phyloP scores from a whole-genome alignment of 2,329 filamentous ascomycete genomes.

The Epichloe aotearoae region DNA sequence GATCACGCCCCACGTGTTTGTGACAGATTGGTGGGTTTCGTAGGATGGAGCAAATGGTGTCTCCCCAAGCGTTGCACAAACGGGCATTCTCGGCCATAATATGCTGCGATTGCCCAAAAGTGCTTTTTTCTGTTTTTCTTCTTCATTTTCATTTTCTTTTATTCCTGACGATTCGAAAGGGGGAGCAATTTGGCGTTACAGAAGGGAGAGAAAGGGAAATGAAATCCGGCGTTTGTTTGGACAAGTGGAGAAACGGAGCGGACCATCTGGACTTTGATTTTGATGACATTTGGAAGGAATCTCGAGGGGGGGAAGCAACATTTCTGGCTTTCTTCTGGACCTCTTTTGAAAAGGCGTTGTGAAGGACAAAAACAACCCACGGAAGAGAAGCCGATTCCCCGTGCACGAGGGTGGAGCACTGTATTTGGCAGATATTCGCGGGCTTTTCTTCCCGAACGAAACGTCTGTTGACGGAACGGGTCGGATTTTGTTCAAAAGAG shows the following conservation, averaged over 20 bases:
- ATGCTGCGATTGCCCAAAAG: background rate
- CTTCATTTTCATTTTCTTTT: background rate
- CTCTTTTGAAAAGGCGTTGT: background rate
- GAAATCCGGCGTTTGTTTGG: conserved; percentile 4
- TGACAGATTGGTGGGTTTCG: background rate
- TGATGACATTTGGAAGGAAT: background rate
- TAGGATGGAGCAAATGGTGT: background rate
- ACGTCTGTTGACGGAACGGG: too few relatives aligned
- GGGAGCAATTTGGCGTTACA: background rate
- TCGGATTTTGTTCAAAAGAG: background rate
- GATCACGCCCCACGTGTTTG: background rate
- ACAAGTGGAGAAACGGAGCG: background rate
- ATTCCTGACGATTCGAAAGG: background rate
- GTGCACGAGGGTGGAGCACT: too few relatives aligned
- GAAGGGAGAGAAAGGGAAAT: background rate
- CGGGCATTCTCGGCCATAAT: too few relatives aligned
- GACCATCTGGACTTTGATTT: background rate
- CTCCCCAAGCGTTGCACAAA: too few relatives aligned
- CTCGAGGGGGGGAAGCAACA: background rate
- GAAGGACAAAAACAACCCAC: background rate
- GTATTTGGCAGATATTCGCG: too few relatives aligned
- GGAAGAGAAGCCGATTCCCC: too few relatives aligned
- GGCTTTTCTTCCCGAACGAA: too few relatives aligned
- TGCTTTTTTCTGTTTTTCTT: background rate
- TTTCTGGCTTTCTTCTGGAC: background rate